Evolutionary conservation across 495 filamentous ascomycete genomes (phyloP), one percentile per base, ranked within the genome.

Genomic region (Trichoderma reesei): DNA sequence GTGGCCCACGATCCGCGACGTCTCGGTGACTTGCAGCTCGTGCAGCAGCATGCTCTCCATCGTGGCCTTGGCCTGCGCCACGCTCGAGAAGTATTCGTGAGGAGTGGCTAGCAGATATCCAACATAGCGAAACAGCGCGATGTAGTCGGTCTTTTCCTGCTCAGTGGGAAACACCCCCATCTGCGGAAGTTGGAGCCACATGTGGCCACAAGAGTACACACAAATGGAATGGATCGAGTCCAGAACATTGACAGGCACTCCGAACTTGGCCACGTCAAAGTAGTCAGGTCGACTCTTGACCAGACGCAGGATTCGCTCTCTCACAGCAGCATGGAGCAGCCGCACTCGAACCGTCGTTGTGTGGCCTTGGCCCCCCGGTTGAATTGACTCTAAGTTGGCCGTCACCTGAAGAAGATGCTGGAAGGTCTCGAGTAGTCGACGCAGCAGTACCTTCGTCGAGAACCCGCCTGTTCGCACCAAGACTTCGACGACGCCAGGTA

Each of bases 381-480:
- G 79, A 65, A 90, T 82, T 14, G 59, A 18, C 18, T 61, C 6
- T 34, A 61, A 3, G 36, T n/a, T 39, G 0, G 16, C 8, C 18
- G 59, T 61, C 56, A 86, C 85, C 72, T 90, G 84, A 0, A 87
- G 76, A 33, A 88, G 76, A 71, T 87, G 81, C 70, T 90, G 87
- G 3, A 82, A 84, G 5, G 87, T 89, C 73, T 89, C 87, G 63
- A 85, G 84, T 42, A 91, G 72, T 62, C 88, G 70, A 41, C 82
- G 80, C 39, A 82, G 79, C 7, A 87, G 87, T 5, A 88, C 85
- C 68, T 84, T 83, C 2, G 82, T 80, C 3, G 84, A 84, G 71
- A 91, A 91, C 0, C 88, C 87, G 20, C 88, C 88, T 33, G 88
- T 91, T 41, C 88, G 79, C 20, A 84, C 78, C 5, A 90, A 76